phyloP scores from a whole-genome alignment of 352 stramenopile genomes.

The Phytophthora syringae region DNA sequence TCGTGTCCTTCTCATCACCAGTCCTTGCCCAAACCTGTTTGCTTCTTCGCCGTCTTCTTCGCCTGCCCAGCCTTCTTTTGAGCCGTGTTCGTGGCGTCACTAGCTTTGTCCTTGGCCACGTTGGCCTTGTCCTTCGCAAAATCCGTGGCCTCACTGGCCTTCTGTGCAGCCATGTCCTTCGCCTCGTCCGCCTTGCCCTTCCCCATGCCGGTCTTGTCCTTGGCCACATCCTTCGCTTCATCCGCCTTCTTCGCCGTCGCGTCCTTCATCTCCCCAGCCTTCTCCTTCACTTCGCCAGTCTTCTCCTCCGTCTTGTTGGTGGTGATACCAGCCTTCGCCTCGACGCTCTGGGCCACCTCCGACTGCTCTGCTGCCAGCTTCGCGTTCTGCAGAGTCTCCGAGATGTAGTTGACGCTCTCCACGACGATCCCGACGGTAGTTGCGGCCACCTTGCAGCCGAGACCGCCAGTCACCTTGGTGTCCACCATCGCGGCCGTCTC shows the following conservation, averaged over 20 bases:
- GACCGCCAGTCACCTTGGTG: slow-evolving; percentile 64
- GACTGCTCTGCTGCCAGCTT: slow-evolving; percentile 62
- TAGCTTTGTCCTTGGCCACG: no score
- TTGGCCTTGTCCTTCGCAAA: slow-evolving; percentile 18
- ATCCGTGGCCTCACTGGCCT: slow-evolving; percentile 27
- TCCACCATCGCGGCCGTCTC: slow-evolving; percentile 65
- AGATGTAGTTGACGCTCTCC: slow-evolving; percentile 75
- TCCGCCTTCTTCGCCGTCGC: slow-evolving; percentile 20
- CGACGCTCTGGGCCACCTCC: slow-evolving; percentile 41
- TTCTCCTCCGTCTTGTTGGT: slow-evolving; percentile 18
- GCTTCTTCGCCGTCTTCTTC: no score
- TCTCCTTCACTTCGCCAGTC: no score
- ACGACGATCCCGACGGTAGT: slow-evolving; percentile 68
- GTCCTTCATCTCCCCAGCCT: slow-evolving; percentile 14
- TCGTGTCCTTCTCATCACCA: no score
- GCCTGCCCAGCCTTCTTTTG: no score
- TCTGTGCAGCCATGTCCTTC: slow-evolving; percentile 17
- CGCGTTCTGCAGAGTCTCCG: no score
- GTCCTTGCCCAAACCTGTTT: no score
- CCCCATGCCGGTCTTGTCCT: slow-evolving; percentile 23
- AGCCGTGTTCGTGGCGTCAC: no score
- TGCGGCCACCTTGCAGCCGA: slow-evolving; percentile 56
- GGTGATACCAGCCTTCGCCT: slow-evolving; percentile 35
- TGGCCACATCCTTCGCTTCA: slow-evolving; percentile 13
- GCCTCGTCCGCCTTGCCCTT: slow-evolving; percentile 31